Percentiles rank a stretch among this genome's conserved stretches.
Evolutionary conservation across 2,329 filamentous ascomycete genomes (phyloP).

Genomic region (Colletotrichum sp.): DNA sequence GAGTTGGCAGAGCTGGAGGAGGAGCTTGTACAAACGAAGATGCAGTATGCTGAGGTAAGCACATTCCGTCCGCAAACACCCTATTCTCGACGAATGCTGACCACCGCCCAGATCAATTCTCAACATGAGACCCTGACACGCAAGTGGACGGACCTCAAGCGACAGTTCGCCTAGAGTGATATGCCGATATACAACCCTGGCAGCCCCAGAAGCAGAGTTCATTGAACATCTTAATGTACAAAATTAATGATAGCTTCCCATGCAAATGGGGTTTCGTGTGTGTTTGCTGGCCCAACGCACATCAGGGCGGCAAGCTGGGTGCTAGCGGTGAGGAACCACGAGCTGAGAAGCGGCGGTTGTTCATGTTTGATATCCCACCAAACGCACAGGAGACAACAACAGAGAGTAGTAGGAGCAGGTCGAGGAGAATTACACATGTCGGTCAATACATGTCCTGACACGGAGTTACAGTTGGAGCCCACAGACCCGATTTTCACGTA

Average conservation of each 20-base stretch:
- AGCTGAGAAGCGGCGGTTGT: neutral
- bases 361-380: conserved; percentile 14
- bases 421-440: neutral
- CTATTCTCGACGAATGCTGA: neutral
- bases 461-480: neutral
- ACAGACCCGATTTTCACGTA: neutral
- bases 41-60: conserved; percentile 92
- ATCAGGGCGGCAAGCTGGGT: conserved; percentile 11
- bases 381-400: neutral
- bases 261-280: conserved; percentile 15
- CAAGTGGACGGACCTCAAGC: conserved; percentile 78
- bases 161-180: conserved; percentile 52
- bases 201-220: conserved; percentile 18
- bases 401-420: neutral
- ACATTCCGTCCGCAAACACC: neutral
- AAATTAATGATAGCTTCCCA: conserved; percentile 20
- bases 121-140: conserved; percentile 75
- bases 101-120: conserved; percentile 63
- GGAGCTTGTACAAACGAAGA: conserved; percentile 89
- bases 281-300: conserved; percentile 21
- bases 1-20: conserved; percentile 92
- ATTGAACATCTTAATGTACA: conserved; percentile 21
- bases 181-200: conserved; percentile 2
- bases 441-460: neutral
- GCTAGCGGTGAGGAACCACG: neutral